Evolutionary conservation across 768 basidiomycete species (phyloP).

Genomic region (Dacryopinax spathularia): DNA sequence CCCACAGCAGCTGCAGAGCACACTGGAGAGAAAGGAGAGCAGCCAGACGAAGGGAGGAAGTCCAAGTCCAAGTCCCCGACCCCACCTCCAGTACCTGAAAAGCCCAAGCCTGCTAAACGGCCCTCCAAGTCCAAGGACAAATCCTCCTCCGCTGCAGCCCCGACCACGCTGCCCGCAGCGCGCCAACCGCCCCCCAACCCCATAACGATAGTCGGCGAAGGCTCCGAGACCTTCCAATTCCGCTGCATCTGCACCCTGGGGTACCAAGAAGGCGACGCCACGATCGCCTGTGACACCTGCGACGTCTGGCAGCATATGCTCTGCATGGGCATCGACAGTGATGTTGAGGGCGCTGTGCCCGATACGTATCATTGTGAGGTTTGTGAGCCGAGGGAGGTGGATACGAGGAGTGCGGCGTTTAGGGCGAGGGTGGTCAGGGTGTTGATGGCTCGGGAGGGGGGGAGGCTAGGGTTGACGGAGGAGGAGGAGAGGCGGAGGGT

Average conservation of each 20-base stretch:
- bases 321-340: background rate
- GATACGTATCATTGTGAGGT: background rate
- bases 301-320: slow-evolving; percentile 1
- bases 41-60: background rate
- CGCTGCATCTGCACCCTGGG: background rate
- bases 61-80: background rate
- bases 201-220: background rate
- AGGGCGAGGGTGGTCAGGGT: background rate
- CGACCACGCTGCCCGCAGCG: too few relatives aligned
- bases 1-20: background rate
- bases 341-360: background rate
- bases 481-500: background rate
- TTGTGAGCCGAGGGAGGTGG: background rate
- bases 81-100: background rate
- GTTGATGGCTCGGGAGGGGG: background rate
- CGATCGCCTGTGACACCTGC: background rate
- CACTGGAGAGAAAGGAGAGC: background rate
- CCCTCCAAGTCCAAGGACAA: background rate
- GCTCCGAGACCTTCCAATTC: background rate
- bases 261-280: background rate
- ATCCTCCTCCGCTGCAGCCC: too few relatives aligned
- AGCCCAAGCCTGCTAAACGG: background rate
- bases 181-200: background rate
- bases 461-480: too few relatives aligned
- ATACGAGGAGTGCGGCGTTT: background rate